Evolutionary conservation across 2,329 filamentous ascomycete genomes (phyloP).

Genomic region (Aspergillus alliaceus): DNA sequence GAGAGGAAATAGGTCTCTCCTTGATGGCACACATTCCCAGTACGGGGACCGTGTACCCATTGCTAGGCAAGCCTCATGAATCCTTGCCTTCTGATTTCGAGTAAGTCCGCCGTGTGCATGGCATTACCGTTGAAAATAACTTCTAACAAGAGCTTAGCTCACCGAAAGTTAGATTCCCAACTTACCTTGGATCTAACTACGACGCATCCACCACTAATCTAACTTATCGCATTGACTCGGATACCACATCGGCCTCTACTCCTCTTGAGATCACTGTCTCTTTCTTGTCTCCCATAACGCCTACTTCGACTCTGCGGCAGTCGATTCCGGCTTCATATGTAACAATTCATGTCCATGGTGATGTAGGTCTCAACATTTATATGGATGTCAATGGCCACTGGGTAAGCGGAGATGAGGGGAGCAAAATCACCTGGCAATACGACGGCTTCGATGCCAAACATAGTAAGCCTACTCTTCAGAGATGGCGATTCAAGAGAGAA

Average conservation of each 20-base stretch:
- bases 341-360: constrained; percentile 67
- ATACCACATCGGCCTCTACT: constrained; percentile 29
- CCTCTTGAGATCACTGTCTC: constrained; percentile 60
- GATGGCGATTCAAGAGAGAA: constrained; percentile 44
- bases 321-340: constrained; percentile 81
- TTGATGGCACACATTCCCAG: constrained; percentile 63
- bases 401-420: constrained; percentile 74
- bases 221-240: constrained; percentile 60
- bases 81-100: constrained; percentile 49
- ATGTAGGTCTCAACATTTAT: constrained; percentile 62
- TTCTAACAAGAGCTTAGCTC: constrained; percentile 29
- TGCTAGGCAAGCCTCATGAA: constrained; percentile 67
- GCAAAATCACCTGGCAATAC: constrained; percentile 69
- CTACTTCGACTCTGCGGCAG: constrained; percentile 76
- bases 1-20: constrained; percentile 65
- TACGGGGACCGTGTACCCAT: constrained; percentile 61
- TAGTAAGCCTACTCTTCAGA: constrained; percentile 41
- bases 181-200: constrained; percentile 62
- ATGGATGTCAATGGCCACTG: constrained; percentile 74
- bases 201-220: constrained; percentile 71
- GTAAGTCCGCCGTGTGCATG: constrained; percentile 26
- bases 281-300: constrained; percentile 75
- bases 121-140: neutral
- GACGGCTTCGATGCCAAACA: constrained; percentile 44
- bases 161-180: constrained; percentile 59